These are phyloP conservation scores for Apium graveolens DNA, from an alignment of 129 eudicot genomes.

Conservation along the genomic window DNA sequence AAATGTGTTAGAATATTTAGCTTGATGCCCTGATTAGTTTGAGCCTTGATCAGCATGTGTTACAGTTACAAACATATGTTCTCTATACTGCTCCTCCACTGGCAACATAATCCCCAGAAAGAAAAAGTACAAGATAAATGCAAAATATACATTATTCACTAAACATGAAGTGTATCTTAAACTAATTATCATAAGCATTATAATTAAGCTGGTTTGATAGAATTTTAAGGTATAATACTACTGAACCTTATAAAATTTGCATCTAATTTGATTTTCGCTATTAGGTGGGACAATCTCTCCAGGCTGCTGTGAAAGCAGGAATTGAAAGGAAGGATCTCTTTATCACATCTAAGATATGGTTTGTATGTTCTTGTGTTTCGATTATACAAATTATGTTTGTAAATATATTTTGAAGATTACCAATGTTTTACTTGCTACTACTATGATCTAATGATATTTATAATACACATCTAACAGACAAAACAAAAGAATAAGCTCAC, in stretches of 20 bases:
- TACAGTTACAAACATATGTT: too few relatives aligned
- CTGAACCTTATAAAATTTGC: too few relatives aligned
- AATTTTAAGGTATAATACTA: neutral
- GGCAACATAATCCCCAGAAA: too few relatives aligned
- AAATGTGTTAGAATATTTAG: too few relatives aligned
- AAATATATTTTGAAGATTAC: too few relatives aligned
- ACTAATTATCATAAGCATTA: neutral
- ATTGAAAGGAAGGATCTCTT: conserved; percentile 7
- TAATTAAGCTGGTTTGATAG: neutral
- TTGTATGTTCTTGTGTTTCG: too few relatives aligned
- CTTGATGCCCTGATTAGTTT: too few relatives aligned
- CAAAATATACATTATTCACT: neutral
- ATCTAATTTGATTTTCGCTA: neutral
- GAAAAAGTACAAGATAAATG: too few relatives aligned
- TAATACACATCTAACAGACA: too few relatives aligned
- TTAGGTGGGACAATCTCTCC: conserved; percentile 4
- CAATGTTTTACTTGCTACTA: neutral
- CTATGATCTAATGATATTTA: neutral
- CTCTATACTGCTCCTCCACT: too few relatives aligned
- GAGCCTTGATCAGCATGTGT: too few relatives aligned
- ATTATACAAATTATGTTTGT: neutral
- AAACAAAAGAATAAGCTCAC: neutral
- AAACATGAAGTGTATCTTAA: neutral
- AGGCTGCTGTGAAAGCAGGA: conserved; percentile 2
- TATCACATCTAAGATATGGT: conserved; percentile 13